Percentiles rank a stretch among this genome's conserved stretches.
Conservation (phyloP, 208 protist genomes). For the Trypanosoma vivax region DNA sequence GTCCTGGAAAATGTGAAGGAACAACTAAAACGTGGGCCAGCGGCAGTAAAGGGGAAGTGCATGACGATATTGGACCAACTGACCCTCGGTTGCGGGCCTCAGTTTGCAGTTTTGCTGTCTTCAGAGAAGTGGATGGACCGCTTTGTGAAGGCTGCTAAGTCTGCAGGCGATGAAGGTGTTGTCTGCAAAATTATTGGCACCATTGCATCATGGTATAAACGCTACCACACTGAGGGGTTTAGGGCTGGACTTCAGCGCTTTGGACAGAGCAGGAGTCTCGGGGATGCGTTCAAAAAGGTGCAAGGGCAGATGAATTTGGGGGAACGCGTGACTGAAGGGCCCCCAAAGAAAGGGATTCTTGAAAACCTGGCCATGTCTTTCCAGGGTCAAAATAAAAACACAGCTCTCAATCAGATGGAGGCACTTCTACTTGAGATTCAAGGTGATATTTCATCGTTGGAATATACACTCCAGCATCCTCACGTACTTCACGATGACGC, state of each 20-base stretch:
- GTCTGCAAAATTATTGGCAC: conserved; percentile 67
- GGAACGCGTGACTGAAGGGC: conserved; percentile 14
- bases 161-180: conserved; percentile 31
- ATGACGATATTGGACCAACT: conserved; percentile 76
- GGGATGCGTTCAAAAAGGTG: conserved; percentile 47
- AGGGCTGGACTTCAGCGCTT: conserved; percentile 70
- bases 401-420: conserved; percentile 58
- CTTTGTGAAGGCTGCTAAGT: conserved; percentile 79
- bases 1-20: conserved; percentile 74
- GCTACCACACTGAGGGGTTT: conserved; percentile 71
- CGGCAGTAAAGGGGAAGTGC: conserved; percentile 48
- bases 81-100: conserved; percentile 57
- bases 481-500: conserved; percentile 72
- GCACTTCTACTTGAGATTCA: conserved; percentile 73
- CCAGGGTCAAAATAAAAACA: too few relatives aligned
- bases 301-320: conserved; percentile 34
- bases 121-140: conserved; percentile 86
- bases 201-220: conserved; percentile 68
- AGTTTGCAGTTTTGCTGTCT: conserved; percentile 71
- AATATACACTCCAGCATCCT: conserved; percentile 84
- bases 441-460: conserved; percentile 79
- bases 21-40: conserved; percentile 63
- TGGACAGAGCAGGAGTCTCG: conserved; percentile 59
- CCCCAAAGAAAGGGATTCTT: too few relatives aligned
- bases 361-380: too few relatives aligned